Conservation (phyloP, 2,329 filamentous ascomycete genomes). For the Fusarium tupiense region DNA sequence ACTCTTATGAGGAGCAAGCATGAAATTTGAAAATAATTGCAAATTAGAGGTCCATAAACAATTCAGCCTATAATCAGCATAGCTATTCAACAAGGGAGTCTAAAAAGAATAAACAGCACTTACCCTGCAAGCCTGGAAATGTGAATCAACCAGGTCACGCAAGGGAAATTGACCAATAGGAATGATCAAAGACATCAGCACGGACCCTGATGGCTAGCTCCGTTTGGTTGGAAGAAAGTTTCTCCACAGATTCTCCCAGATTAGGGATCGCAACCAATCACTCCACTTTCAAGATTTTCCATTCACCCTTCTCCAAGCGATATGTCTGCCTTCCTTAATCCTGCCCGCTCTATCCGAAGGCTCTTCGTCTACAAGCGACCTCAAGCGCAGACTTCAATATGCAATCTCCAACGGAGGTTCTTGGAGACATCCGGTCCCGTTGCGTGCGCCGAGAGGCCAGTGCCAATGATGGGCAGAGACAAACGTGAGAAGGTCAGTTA, state of each 20-base stretch:
- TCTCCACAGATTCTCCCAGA: not conserved
- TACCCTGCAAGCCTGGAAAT: too few relatives aligned
- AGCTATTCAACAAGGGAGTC: not conserved
- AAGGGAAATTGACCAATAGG: too few relatives aligned
- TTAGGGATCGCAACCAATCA: not conserved
- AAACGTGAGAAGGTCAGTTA: not conserved
- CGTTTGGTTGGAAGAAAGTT: not conserved
- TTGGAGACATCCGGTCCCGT: not conserved
- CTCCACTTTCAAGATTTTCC: not conserved
- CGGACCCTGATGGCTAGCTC: too few relatives aligned
- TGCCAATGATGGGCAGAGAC: not conserved
- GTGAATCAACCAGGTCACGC: too few relatives aligned
- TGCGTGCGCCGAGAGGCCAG: not conserved
- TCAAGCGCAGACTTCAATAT: not conserved
- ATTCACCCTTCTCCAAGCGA: not conserved
- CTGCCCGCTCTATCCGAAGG: not conserved
- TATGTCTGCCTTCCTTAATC: not conserved
- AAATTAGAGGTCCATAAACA: accelerated
- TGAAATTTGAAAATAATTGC: not conserved
- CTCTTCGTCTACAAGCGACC: not conserved
- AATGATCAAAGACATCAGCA: too few relatives aligned
- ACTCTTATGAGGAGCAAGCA: not conserved
- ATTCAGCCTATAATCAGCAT: accelerated
- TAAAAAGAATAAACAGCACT: not conserved
- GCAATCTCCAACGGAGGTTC: not conserved